Evolutionary conservation across 805 yeast genomes (phyloP).

Genomic region (Zygosaccharomyces pseudorouxii): DNA sequence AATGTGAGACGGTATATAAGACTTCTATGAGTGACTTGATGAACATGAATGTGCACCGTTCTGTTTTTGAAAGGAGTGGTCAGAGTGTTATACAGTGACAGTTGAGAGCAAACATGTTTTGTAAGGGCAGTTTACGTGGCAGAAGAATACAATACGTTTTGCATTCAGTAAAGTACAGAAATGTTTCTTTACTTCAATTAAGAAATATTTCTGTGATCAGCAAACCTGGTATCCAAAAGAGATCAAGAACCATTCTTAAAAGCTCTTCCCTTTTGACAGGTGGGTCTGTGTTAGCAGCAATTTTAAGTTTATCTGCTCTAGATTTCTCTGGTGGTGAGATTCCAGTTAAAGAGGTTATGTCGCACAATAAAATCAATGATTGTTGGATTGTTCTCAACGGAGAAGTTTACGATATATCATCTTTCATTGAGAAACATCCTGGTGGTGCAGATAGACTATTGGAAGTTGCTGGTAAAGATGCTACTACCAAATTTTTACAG

Average conservation of each 20-base stretch:
- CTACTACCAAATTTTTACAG: slow-evolving; percentile 47
- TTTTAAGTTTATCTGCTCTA: slow-evolving; percentile 9
- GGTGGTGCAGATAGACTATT: slow-evolving; percentile 77
- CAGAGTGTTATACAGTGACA: background rate
- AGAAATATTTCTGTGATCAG: background rate
- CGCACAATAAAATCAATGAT: slow-evolving; percentile 54
- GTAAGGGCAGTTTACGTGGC: background rate
- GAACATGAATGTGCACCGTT: too few relatives aligned
- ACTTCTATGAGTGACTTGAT: background rate
- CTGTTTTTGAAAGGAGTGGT: background rate
- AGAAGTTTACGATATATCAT: slow-evolving; percentile 75
- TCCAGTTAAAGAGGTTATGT: slow-evolving; percentile 34
- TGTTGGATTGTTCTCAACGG: slow-evolving; percentile 80
- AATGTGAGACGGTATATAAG: background rate
- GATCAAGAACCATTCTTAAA: background rate
- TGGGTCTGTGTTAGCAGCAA: slow-evolving; percentile 12
- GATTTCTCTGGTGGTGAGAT: slow-evolving; percentile 12
- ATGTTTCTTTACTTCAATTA: background rate
- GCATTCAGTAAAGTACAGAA: background rate
- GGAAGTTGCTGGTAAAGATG: slow-evolving; percentile 80
- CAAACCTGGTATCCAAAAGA: background rate
- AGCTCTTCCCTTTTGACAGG: slow-evolving; percentile 12
- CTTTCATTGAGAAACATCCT: slow-evolving; percentile 76
- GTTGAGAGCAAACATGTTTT: background rate
- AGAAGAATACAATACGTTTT: background rate